Evolutionary conservation across 176 grass and related monocot genomes (phyloP).

Genomic region (Triticum aestivum): IWGSC_CS_RefSeq_v2.1 NC_057796.1:457263933-457264432

Average conservation of each 20-base stretch:
- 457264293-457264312: slow-evolving; percentile 97
- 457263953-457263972: background rate
- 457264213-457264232: slow-evolving; percentile 29
- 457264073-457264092: slow-evolving; percentile 57
- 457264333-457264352: slow-evolving; percentile 61
- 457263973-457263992: background rate
- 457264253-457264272: slow-evolving; percentile 97
- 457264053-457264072: slow-evolving; percentile 49
- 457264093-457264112: slow-evolving; percentile 51
- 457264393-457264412: slow-evolving; percentile 84
- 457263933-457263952: slow-evolving; percentile 3
- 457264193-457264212: slow-evolving; percentile 41
- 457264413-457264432: slow-evolving; percentile 46
- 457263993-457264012: background rate
- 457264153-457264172: slow-evolving; percentile 51
- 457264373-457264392: slow-evolving; percentile 90
- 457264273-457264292: slow-evolving; percentile 97
- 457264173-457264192: slow-evolving; percentile 58
- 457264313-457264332: slow-evolving; percentile 93
- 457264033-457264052: slow-evolving; percentile 36
- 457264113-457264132: background rate
- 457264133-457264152: slow-evolving; percentile 33
- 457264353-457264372: slow-evolving; percentile 86
- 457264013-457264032: background rate
- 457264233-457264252: slow-evolving; percentile 94